Evolutionary conservation across 2,329 filamentous ascomycete species (phyloP).

Genomic region (Corniculantispora saksenae): DNA sequence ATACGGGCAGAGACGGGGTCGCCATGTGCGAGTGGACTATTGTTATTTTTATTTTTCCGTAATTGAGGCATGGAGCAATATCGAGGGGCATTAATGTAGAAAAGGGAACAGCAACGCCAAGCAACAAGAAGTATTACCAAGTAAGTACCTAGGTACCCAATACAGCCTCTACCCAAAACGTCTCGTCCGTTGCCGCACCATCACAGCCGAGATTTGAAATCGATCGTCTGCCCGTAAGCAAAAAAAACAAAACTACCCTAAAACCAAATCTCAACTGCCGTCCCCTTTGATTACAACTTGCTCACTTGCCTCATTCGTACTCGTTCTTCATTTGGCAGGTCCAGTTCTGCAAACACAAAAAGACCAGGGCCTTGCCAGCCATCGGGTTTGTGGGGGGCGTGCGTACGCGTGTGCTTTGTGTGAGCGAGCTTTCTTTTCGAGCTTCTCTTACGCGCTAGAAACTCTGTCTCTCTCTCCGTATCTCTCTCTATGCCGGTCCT

Average conservation of each 20-base stretch:
- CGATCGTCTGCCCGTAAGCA: not conserved
- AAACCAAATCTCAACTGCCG: slow-evolving; percentile 5
- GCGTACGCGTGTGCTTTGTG: not conserved
- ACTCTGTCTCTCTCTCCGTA: not conserved
- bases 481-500: not conserved
- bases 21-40: not conserved
- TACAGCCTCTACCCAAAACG: no score
- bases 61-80: not conserved
- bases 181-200: not conserved
- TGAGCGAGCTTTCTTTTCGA: not conserved
- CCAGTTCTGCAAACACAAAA: not conserved
- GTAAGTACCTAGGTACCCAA: no score
- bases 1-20: slow-evolving; percentile 1
- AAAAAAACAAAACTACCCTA: no score
- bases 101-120: no score
- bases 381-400: slow-evolving; percentile 1
- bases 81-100: no score
- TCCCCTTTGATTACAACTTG: not conserved
- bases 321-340: not conserved
- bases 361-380: not conserved
- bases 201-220: not conserved
- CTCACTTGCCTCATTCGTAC: not conserved
- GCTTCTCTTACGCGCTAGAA: not conserved
- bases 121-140: no score
- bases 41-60: not conserved